Evolutionary conservation across 805 yeast genomes (phyloP), one percentile per base, ranked within the genome.

Genomic region (Candida berthetii): DNA sequence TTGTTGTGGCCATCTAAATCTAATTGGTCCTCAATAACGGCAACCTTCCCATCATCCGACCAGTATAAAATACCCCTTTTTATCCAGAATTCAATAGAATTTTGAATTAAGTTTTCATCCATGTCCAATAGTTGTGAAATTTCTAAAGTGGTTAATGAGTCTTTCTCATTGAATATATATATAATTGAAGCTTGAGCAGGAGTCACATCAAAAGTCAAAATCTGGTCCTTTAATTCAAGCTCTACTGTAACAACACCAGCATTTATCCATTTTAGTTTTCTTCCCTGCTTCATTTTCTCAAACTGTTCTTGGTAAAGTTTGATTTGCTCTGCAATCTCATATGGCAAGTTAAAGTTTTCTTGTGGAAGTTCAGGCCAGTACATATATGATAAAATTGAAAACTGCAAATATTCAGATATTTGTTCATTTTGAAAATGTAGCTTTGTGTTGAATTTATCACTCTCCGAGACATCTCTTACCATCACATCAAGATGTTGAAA

Each of bases 401-500:
- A 76, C 40, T 76, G 77, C 27, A 81, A 64, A 2, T 46, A 44
- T 5, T 50, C 43, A 13, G 60, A 48, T 37, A 53, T 40, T 22
- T 47, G 35, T 17, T 39, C 14, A 40, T 57, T 45, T 32, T 42
- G 20, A 0, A 32, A 25, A 40, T 66, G 71, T 15, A 76, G 61
- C 6, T 53, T 43, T 3, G 45, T 42, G 48, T 80, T 77, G 8
- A 77, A 58, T 3, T 53, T 50, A 41, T 69, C 64, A 49, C 95
- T 82, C 22, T 75, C 76, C 16, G 64, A 55, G 9, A 89, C 69
- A 58, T 88, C 96, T 32, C 73, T 63, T 15, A 89, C 68, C 98
- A 93, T 93, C 8, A 91, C 87, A 53, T 86, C 95, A 39, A 89
- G 67, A 19, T 78, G 76, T 39, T 73, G 75, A 49, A 90, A 73